Evolutionary conservation across 495 filamentous ascomycete genomes (phyloP).

Genomic region (Hypoxylon subgilvum): DNA sequence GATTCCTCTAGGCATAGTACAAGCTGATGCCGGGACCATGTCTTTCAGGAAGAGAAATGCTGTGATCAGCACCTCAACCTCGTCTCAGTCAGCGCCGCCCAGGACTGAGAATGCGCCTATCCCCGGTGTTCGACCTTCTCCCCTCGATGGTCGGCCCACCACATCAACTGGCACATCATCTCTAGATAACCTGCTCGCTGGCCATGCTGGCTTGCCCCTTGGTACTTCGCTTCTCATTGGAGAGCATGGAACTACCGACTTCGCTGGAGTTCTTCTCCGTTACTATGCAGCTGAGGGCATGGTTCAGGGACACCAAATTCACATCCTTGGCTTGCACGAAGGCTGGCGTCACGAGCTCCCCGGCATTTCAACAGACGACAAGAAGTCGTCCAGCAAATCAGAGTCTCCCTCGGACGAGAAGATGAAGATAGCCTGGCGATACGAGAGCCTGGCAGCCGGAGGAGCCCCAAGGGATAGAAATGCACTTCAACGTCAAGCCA

Average conservation of each 20-base stretch:
- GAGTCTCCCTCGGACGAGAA: conserved; percentile 61
- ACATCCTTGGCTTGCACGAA: conserved; percentile 79
- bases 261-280: conserved; percentile 78
- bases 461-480: conserved; percentile 57
- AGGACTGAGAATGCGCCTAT: conserved; percentile 47
- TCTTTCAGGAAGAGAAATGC: conserved; percentile 90
- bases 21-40: conserved; percentile 64
- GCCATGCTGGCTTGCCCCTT: conserved; percentile 85
- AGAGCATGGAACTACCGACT: conserved; percentile 94
- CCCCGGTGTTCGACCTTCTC: conserved; percentile 83
- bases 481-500: conserved; percentile 23
- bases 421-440: conserved; percentile 99
- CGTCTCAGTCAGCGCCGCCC: conserved; percentile 39
- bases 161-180: conserved; percentile 89
- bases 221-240: conserved; percentile 83
- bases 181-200: conserved; percentile 82
- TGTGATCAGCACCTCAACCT: conserved; percentile 55
- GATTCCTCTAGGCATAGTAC: no score
- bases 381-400: conserved; percentile 46
- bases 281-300: conserved; percentile 95
- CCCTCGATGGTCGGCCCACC: conserved; percentile 82
- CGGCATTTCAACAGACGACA: conserved; percentile 63
- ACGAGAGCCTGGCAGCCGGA: conserved; percentile 77
- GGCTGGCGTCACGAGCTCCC: conserved; percentile 84
- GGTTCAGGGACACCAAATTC: conserved; percentile 86